Evolutionary conservation across 1,139 yeast species (phyloP), one percentile per base, ranked within the genome.

Genomic region (Saccharomycopsis crataegensis): DNA sequence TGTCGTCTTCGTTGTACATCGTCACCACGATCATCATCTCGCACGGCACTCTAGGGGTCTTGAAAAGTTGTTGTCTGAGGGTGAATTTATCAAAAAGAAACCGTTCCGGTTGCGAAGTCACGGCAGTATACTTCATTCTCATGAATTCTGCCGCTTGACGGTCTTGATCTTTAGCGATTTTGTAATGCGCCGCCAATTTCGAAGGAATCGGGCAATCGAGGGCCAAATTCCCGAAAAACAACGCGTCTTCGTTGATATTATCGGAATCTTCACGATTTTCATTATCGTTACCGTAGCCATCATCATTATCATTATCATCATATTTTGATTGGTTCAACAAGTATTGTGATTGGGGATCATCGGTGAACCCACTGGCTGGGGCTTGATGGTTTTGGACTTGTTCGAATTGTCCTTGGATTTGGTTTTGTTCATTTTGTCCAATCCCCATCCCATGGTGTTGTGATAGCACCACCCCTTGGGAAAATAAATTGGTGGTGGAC

Each of bases 1-100:
- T 78, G 67, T 90, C 96, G 68, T 87, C 94, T 70, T 93, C 99
- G 65, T 91, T 91, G 69, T 93, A 93, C 86, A 91, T 88, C n/a
- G 99, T 93, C 54, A 93, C 79, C 58, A 96, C 93, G 55, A 93
- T 79, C 60, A 93, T 82, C 54, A 93, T 72, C 68, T 93, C 98
- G 0, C 96, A 90, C 60, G 83, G 86, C 2, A 47, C 42, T 65
- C 98, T 82, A 32, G 86, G 86, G 51, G 73, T 78, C 60, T 79
- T 74, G 61, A 79, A 75, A 58, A 81, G 79, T 44, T 83, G 77
- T 31, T 91, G 85, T 64, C 99, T 79, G 48, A 93, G 75, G 3
- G 85, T 80, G 69, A 89, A 93, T 12, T 96, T 96, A 51, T 85
- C 83, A 34, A 69, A 68, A 5, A 78, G 75, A 67, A 89, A 88